Percentiles rank a stretch among this genome's conserved stretches.
phyloP scores from a whole-genome alignment of 768 basidiomycete species.

The Lactarius hatsudake region DNA sequence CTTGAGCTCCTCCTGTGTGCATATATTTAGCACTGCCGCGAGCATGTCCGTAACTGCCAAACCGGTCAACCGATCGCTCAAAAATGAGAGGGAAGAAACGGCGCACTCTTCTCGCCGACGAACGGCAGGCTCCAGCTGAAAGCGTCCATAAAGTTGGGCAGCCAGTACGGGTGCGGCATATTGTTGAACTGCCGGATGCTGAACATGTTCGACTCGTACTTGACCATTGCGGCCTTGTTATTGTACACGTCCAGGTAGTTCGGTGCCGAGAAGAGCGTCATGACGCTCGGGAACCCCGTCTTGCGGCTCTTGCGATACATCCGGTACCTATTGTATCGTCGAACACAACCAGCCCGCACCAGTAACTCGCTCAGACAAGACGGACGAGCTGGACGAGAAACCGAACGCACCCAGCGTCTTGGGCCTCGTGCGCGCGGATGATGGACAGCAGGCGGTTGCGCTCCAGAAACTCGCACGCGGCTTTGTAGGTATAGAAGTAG shows the following conservation, averaged over 20 bases:
- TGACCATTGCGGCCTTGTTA: constrained; percentile 98
- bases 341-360: background rate
- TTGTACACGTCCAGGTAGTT: constrained; percentile 99
- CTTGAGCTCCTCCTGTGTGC: constrained; percentile 95
- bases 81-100: background rate
- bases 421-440: constrained; percentile 97
- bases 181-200: constrained; percentile 98
- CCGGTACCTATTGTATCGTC: constrained; percentile 61
- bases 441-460: constrained; percentile 95
- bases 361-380: constrained; percentile 6
- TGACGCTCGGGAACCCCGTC: constrained; percentile 97
- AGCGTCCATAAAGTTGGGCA: constrained; percentile 97
- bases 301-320: constrained; percentile 99
- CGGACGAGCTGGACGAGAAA: constrained; percentile 35
- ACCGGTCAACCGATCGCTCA: background rate
- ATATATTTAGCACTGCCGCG: constrained; percentile 94
- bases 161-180: constrained; percentile 91
- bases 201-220: constrained; percentile 99
- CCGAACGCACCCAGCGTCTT: constrained; percentile 76
- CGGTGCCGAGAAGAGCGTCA: constrained; percentile 99
- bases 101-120: constrained; percentile 92
- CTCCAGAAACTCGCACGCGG: constrained; percentile 96
- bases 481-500: constrained; percentile 94
- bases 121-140: constrained; percentile 99
- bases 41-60: constrained; percentile 94